Evolutionary conservation across 1,139 yeast species (phyloP), one percentile per base, ranked within the genome.

Genomic region (Taphrina wiesneri): DNA sequence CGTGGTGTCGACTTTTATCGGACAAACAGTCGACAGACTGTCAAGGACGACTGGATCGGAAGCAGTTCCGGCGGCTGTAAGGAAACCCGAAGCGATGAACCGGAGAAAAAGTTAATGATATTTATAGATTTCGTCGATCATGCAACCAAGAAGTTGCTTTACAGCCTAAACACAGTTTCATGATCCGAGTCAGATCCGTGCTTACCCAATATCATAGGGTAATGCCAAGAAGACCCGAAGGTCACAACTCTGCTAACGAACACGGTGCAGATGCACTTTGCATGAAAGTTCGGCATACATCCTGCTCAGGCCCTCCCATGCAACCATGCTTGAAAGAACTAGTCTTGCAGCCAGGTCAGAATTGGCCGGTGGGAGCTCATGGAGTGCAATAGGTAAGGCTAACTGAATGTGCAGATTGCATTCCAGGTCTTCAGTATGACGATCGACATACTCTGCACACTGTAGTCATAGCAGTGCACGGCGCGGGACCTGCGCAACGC

Each of bases 1-100:
- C 25, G 56, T 17, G 56, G 64, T 19, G 15, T 60, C 15, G 64
- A 60, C 43, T 60, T 26, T 41, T 26, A 54, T 25, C 59, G 49
- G 11, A 54, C 49, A 47, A 54, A 25, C 39, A 7, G n/a, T 2
- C 17, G 9, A 15, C 32, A 39, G 21, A 23, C 49, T 2, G 1
- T 5, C 6, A 54, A 21, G 49, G 23, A 36, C 15, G 59, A 54
- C 36, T 54, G 59, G 59, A 39, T 54, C 19, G 59, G 59, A 23
- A 26, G 17, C 11, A 21, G 23, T 21, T 19, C 49, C 25, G 46
- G 49, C 1, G 59, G 49, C 6, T 25, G 59, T 54, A 36, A 25
- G 59, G 9, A 25, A 49, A 19, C 36, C 19, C 39, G 17, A 47
- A 5, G 25, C 9, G 15, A 26, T 11, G 13, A 11, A 17, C 17